These are phyloP conservation scores for Punica granatum DNA, from an alignment of 345 rosid species.

Conservation along the genomic window DNA sequence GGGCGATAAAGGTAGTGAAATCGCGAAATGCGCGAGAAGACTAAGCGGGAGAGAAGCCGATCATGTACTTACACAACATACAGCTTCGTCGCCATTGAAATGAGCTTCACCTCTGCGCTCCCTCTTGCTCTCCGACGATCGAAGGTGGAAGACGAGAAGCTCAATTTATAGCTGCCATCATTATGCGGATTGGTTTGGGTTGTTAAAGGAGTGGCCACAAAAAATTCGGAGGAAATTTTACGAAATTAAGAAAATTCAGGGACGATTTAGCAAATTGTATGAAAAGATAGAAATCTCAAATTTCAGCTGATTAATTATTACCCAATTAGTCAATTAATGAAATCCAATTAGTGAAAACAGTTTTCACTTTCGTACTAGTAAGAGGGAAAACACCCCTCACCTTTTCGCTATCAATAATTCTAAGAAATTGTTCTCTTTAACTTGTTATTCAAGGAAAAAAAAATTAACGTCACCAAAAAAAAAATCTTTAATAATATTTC, in stretches of 20 bases:
- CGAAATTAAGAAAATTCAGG: background rate
- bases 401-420: too few species aligned
- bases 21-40: background rate
- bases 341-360: background rate
- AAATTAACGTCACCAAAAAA: too few species aligned
- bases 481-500: too few species aligned
- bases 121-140: conserved; percentile 1
- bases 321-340: background rate
- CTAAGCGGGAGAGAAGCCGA: background rate
- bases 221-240: background rate
- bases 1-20: background rate
- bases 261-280: background rate
- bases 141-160: background rate
- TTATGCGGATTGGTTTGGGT: background rate
- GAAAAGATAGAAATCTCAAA: background rate
- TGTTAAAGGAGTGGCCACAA: background rate
- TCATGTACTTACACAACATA: conserved; percentile 56
- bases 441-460: too few species aligned
- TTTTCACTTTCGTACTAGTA: background rate
- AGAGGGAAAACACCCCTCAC: background rate
- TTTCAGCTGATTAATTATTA: background rate
- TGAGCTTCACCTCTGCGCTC: background rate
- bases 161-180: background rate
- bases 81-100: conserved; percentile 58
- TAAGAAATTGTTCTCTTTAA: too few species aligned